Evolutionary conservation across 176 grass and related monocot species (phyloP), one percentile per base, ranked within the genome.

Genomic region (Musa troglodytarum): DNA sequence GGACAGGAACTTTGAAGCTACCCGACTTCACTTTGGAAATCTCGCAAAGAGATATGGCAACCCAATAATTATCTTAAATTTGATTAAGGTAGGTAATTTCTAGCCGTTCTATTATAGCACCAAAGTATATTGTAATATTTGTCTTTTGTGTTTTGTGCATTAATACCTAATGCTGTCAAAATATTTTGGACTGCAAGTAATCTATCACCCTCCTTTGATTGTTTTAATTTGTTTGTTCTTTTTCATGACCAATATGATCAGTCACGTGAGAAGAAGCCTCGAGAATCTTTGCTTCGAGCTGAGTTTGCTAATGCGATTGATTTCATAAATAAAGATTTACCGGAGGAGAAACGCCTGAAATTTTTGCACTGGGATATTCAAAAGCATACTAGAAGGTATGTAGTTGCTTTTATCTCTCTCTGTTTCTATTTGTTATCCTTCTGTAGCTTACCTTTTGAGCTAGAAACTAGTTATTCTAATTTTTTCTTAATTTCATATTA

Each of bases 351-450:
- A 28, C 82, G 78, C 65, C 82, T 99, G 24, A 90, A 78, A 77
- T 99, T 99, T 82, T 79, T 99, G 75, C 96, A 99, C 78, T 94
- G 92, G 96, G 96, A 99, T 88, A 85, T 99, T 50, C 85, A 89
- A 85, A 99, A 92, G 56, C 88, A 95, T 76, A 80, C 82, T 79
- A 82, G 91, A 85, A 99, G 90, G 96, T 99, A 77, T 68, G 73
- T 52, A 67, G 52, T 71, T 67, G 10, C 61, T 11, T 20, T 49
- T 76, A 70, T 29, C 21, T 25, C 0, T 21, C 53, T 74, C 1
- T 43, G 34, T 43, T 43, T 29, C 10, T 55, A 13, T 57, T 17
- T 55, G 12, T 54, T 54, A 55, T 24, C 49, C 43, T 50, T 51
- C 49, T 25, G 23, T 2, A 2, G 23, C 11, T 14, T 11, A 70